Evolutionary conservation across 1,284 basidiomycete genomes (phyloP), one percentile per base, ranked within the genome.

Genomic region (Cutaneotrichosporon spelunceum): DNA sequence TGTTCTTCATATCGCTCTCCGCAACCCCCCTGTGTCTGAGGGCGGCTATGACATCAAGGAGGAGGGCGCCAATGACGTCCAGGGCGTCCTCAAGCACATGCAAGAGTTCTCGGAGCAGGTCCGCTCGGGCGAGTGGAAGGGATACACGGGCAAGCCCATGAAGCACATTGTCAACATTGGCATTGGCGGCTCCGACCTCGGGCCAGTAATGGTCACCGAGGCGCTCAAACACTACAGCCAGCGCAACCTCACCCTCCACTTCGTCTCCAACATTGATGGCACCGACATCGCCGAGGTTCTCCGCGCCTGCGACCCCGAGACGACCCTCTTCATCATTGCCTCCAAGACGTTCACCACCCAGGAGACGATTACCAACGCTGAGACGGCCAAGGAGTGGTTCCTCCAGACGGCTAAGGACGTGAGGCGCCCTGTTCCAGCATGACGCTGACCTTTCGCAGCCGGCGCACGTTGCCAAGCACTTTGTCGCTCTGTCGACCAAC

Each of bases 311-410:
- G 84, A 99, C 79, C 90, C 93, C 1, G 94, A 99, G 80, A 89
- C 88, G 19, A 98, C 95, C 4, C 82, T 99, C 64, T 98, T 98
- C 84, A 96, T 99, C 81, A 88, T 99, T 70, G 95, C 95, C 34
- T 89, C 87, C 79, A 99, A 99, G 85, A 99, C 96, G 0, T 99
- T 99, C 80, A 99, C 95, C 48, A 99, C 95, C 13, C 95, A 98
- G 81, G 96, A 99, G 83, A 99, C 95, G 45, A 97, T 98, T 82
- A 98, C 95, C 69, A 99, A 99, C 78, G 95, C 95, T 30, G 89
- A 91, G 78, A 89, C 87, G 56, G 95, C 95, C 13, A 87, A 91
- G 60, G 88, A 88, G 61, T 99, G 96, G 95, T 98, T 99, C 89
- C 84, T 99, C 62, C 76, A 82, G 50, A 80, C 82, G 8, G 93